phyloP scores from a whole-genome alignment of 176 grass and related monocot species.

The Lolium perenne region DNA sequence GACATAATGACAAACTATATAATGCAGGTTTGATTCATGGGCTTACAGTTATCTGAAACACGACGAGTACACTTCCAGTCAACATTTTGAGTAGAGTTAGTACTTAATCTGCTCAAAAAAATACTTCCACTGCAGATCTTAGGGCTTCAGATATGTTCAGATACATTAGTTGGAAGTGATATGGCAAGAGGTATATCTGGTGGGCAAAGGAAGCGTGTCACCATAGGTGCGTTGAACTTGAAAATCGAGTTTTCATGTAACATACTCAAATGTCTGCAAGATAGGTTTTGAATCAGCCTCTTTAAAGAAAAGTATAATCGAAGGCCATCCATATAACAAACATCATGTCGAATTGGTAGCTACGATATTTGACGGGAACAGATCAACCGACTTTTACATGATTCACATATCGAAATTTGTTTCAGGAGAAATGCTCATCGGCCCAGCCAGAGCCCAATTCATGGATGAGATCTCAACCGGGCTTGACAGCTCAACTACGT shows the following conservation, averaged over 20 bases:
- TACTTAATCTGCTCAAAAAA: background rate
- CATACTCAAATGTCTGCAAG: slow-evolving; percentile 1
- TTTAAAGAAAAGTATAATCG: background rate
- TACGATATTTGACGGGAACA: slow-evolving; percentile 5
- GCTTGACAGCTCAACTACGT: slow-evolving; percentile 74
- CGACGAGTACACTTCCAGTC: background rate
- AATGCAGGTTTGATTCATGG: slow-evolving; percentile 50
- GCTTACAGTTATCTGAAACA: background rate
- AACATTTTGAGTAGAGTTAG: background rate
- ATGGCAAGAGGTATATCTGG: slow-evolving; percentile 77
- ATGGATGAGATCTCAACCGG: slow-evolving; percentile 86
- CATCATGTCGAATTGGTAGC: background rate
- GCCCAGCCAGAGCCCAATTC: slow-evolving; percentile 63
- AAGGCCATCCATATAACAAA: background rate
- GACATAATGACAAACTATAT: slow-evolving; percentile 70
- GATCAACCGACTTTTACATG: background rate
- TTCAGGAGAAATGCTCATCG: slow-evolving; percentile 73
- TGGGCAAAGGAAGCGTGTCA: slow-evolving; percentile 78
- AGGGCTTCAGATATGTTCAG: slow-evolving; percentile 62
- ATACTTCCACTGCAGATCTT: slow-evolving; percentile 48
- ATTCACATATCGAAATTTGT: background rate
- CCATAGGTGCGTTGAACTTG: slow-evolving; percentile 55
- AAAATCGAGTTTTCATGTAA: background rate
- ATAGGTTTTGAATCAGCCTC: background rate
- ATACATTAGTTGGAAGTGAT: slow-evolving; percentile 66